A percentile compares a stretch with the other conserved stretches of the same genome.
phyloP scores from a whole-genome alignment of 257 asterid species.

The Marsdenia floribunda region DNA sequence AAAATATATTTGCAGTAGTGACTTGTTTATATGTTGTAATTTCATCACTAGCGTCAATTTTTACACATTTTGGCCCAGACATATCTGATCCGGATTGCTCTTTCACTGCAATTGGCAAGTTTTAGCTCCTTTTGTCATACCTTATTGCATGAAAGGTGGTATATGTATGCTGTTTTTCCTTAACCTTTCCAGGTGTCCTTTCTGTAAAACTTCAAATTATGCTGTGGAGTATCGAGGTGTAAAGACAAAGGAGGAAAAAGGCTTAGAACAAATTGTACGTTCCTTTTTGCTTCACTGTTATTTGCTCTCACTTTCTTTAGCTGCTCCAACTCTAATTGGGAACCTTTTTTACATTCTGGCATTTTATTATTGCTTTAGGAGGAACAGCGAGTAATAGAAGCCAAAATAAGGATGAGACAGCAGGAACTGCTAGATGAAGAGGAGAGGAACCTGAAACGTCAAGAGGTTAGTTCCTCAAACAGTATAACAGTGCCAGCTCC shows the following conservation, averaged over 20 bases:
- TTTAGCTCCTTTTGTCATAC: background rate
- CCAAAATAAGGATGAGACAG: conserved; percentile 94
- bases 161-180: conserved; percentile 29
- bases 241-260: conserved; percentile 91
- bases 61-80: background rate
- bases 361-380: conserved; percentile 41
- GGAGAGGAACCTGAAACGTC: conserved; percentile 54
- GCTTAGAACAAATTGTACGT: conserved; percentile 88
- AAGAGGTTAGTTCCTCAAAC: conserved; percentile 58
- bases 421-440: conserved; percentile 92
- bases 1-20: background rate
- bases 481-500: conserved; percentile 49
- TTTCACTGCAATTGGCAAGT: background rate
- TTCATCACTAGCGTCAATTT: background rate
- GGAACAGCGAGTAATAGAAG: conserved; percentile 96
- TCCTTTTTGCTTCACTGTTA: background rate
- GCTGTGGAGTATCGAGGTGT: conserved; percentile 97
- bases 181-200: conserved; percentile 73
- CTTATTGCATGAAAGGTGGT: background rate
- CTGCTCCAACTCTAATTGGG: background rate
- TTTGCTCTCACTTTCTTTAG: conserved; percentile 5
- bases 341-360: conserved; percentile 9
- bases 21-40: background rate
- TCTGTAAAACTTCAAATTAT: conserved; percentile 82
- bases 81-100: background rate